Base-by-base conservation (phyloP, 75 land plant species). In the Sequoiadendron giganteum region DNA sequence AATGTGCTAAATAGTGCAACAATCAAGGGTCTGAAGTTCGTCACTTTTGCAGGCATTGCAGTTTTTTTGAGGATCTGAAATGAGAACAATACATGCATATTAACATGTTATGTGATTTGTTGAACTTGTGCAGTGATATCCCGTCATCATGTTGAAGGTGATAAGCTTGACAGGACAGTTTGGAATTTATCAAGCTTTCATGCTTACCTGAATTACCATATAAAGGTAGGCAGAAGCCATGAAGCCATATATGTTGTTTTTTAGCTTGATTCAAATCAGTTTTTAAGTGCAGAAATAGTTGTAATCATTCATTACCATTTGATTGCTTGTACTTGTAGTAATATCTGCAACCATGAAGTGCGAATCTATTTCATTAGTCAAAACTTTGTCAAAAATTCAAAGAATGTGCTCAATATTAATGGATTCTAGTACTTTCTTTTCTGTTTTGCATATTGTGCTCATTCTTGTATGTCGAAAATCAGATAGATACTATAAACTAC, bases 151-250 rank as follows among this genome's bases (percentile, higher is more conserved):
- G 96, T 98, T 11, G 99, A 98, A 84, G 95, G 95, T 61, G 93
- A 91, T 78, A 98, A 95, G 86, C 90, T 98, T 91, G 99, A 98
- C 88, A 93, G 86, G 88, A 93, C 93, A 16, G 97, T 95, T 72
- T 97, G 99, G 99, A 95, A 87, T 87, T 92, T 98, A 56, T 95
- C 93, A 86, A 95, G 97, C 61, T 98, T 98, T 88, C 97, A 95
- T 92, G 99, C 99, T 40, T 98, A 97, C 90, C 96, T 97, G 85
- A 98, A 95, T 88, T 95, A 98, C 89, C 99, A 98, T 93, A 93
- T 97, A 80, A 97, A 97, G 95, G 99, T 97, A 85, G 42, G 90
- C 11, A 47, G 32, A 82, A 28, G 49, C 15, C 52, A 43, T 82
- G 32, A 42, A 47, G 11, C n/a, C 52, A 47, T 82, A 42, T 40